phyloP scores from a whole-genome alignment of 768 basidiomycete genomes.

The Amanita thiersii region DNA sequence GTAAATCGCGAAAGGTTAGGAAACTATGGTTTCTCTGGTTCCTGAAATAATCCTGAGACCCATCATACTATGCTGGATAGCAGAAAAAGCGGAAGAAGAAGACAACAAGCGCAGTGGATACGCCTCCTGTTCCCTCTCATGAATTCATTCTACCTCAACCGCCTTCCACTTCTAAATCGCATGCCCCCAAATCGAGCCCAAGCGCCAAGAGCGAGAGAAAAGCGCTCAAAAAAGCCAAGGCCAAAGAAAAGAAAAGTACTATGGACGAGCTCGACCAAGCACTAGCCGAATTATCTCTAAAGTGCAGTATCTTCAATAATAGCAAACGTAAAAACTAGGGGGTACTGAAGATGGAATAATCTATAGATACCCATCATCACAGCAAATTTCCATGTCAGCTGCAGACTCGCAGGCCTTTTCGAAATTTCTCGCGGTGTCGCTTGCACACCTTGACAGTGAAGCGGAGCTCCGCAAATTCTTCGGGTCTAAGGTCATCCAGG shows the following conservation, averaged over 20 bases:
- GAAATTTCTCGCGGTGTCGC: constrained; percentile 69
- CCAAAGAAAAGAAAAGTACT: constrained; percentile 57
- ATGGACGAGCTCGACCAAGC: constrained; percentile 80
- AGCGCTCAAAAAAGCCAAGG: constrained; percentile 55
- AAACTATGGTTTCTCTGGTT: not conserved
- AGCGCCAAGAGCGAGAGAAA: constrained; percentile 40
- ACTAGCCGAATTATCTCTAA: constrained; percentile 73
- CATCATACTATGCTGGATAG: constrained; percentile 9
- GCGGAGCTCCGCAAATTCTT: constrained; percentile 93
- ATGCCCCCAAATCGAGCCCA: constrained; percentile 12
- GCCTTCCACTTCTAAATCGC: constrained; percentile 5
- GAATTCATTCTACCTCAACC: constrained; percentile 6
- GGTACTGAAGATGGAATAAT: too few species aligned
- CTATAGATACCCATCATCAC: constrained; percentile 50
- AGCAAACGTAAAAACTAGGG: too few species aligned
- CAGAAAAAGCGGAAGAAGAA: constrained; percentile 38
- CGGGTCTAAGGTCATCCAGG: constrained; percentile 80
- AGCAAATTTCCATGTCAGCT: constrained; percentile 26
- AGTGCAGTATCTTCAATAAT: too few species aligned
- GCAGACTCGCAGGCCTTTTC: constrained; percentile 27
- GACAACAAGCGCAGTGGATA: constrained; percentile 8
- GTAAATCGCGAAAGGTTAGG: constrained; percentile 30
- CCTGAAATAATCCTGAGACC: too few species aligned
- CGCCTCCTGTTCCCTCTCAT: constrained; percentile 2
- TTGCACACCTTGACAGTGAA: constrained; percentile 77